Evolutionary conservation across 768 basidiomycete genomes (phyloP).

Genomic region (Lactarius psammicola): DNA sequence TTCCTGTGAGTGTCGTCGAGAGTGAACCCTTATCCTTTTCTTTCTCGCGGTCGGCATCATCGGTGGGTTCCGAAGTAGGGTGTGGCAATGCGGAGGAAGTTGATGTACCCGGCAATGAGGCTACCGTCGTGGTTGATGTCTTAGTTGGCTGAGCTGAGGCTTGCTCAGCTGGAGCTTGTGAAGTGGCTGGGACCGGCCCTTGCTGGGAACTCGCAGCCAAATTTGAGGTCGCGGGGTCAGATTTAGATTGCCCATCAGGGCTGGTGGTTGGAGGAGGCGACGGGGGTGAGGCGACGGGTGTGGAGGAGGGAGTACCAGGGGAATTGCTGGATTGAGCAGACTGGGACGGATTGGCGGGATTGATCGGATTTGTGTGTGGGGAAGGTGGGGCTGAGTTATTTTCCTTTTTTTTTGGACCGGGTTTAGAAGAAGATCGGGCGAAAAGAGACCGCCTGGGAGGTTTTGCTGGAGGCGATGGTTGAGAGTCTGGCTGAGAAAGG

Average conservation of each 20-base stretch:
- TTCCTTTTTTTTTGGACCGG: slow-evolving; percentile 21
- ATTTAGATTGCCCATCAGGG: slow-evolving; percentile 26
- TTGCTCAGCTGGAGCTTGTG: slow-evolving; percentile 14
- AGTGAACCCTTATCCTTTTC: slow-evolving; percentile 50
- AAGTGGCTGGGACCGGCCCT: slow-evolving; percentile 31
- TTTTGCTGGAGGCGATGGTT: slow-evolving; percentile 10
- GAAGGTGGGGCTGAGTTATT: slow-evolving; percentile 10
- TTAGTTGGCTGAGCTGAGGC: slow-evolving; percentile 22
- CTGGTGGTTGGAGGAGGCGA: slow-evolving; percentile 12
- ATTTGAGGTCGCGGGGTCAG: slow-evolving; percentile 24
- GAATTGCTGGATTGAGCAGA: background rate
- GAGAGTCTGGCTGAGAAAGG: background rate
- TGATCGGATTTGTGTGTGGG: background rate
- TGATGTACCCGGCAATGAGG: slow-evolving; percentile 14
- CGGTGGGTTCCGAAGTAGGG: slow-evolving; percentile 36
- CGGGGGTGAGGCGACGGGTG: slow-evolving; percentile 7
- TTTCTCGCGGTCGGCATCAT: slow-evolving; percentile 40
- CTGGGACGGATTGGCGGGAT: background rate
- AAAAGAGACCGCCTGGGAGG: slow-evolving; percentile 23
- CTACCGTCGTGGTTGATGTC: slow-evolving; percentile 26
- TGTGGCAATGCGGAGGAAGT: slow-evolving; percentile 32
- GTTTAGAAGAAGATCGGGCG: slow-evolving; percentile 25
- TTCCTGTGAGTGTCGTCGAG: slow-evolving; percentile 43
- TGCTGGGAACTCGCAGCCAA: slow-evolving; percentile 23
- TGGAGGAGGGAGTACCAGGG: background rate